Conservation (phyloP, 805 yeast species). For the Naumovozyma dairenensis region DNA sequence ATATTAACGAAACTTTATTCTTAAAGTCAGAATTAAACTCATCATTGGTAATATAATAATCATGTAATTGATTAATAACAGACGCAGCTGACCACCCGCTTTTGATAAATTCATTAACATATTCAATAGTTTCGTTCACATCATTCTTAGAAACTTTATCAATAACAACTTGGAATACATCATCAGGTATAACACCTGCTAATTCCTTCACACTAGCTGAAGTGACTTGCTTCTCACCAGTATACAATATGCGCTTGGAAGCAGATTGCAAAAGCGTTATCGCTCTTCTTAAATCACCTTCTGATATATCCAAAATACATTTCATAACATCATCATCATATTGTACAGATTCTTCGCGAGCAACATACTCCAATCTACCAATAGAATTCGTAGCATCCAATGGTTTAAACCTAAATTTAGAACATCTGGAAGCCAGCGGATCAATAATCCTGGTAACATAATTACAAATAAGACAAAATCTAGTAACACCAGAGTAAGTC, state of each 20-base stretch:
- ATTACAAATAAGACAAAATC: conserved; percentile 92
- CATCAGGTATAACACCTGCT: conserved; percentile 62
- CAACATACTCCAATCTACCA: conserved; percentile 52
- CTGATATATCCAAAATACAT: conserved; percentile 60
- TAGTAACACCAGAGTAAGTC: conserved; percentile 75
- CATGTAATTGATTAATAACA: conserved; percentile 62
- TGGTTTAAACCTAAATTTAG: conserved; percentile 83
- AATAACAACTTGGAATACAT: conserved; percentile 35
- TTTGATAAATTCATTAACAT: conserved; percentile 43
- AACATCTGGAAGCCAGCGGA: conserved; percentile 92
- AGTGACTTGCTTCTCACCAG: conserved; percentile 35
- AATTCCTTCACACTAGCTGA: conserved; percentile 48
- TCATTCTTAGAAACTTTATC: conserved; percentile 28
- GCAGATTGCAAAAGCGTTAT: conserved; percentile 85
- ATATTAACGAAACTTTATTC: conserved; percentile 48
- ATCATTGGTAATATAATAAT: conserved; percentile 49
- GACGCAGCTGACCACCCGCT: conserved; percentile 79
- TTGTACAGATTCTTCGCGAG: conserved; percentile 36
- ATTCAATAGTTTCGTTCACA: conserved; percentile 28
- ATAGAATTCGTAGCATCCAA: conserved; percentile 65
- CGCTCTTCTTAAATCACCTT: conserved; percentile 89
- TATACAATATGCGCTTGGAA: conserved; percentile 39
- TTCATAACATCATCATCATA: conserved; percentile 44
- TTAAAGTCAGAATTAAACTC: conserved; percentile 43
- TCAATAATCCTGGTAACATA: conserved; percentile 94